Base-by-base conservation (phyloP, 176 grass and related monocot genomes). In the Panicum miliaceum region DNA sequence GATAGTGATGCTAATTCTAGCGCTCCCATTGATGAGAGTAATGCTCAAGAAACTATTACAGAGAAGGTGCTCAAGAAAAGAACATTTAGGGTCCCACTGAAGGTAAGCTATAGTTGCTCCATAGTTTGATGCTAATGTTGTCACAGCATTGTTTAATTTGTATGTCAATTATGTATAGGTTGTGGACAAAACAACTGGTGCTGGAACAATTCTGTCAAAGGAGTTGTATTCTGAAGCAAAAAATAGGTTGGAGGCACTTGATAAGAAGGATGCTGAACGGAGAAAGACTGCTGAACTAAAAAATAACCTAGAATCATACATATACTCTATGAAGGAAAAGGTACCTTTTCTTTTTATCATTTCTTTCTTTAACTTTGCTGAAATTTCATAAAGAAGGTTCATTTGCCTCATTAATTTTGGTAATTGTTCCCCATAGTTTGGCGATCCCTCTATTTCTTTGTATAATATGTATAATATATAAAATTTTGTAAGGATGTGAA, bases 241-340 rank as follows among this genome's bases (percentile, higher is more conserved):
- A 86, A 91, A 43, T 83, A 99, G 91, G 89, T 86, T 99, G 87
- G 97, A 99, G 45, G 71, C 77, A 64, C 90, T 99, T 11, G 72
- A 96, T 75, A 96, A 94, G 85, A 99, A 94, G 85, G 91, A 99
- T 92, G 86, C 88, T 19, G 97, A 99, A 74, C 84, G 88, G 71
- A 90, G 90, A 84, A 92, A 65, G 89, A 99, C 93, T 89, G 97
- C 97, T 64, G 97, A 99, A 63, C 81, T 99, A 15, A 99, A 99
- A 87, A 99, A 99, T 81, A 93, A 71, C 83, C 87, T 99, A 22
- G 97, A 99, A 66, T 94, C 88, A 58, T 99, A 96, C 81, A 99
- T 91, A 89, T 99, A 99, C 81, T 94, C 93, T 56, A 99, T 90
- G 86, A 99, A 92, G 76, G 97, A 99, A 77, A 99, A 99, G 97